phyloP scores from a whole-genome alignment of 306 rosid genomes.

The Lagenaria siceraria region DNA sequence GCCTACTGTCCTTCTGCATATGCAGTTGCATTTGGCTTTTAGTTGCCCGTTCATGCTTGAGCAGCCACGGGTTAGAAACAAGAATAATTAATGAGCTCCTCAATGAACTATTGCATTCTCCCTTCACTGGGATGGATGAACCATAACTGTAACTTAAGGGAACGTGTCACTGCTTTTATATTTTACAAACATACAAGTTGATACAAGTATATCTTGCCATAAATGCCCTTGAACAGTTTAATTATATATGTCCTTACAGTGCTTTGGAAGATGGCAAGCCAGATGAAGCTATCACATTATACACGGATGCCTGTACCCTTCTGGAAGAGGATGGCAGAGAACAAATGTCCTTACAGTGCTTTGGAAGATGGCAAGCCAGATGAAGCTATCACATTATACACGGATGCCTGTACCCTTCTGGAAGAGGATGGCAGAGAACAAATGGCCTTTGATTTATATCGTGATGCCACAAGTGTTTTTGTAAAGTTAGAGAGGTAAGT shows the following conservation, averaged over 20 bases:
- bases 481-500: conserved; percentile 86
- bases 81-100: background rate
- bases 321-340: conserved; percentile 90
- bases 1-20: background rate
- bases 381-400: conserved; percentile 75
- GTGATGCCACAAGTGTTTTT: conserved; percentile 56
- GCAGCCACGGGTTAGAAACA: background rate
- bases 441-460: conserved; percentile 93
- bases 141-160: background rate
- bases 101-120: background rate
- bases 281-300: conserved; percentile 78
- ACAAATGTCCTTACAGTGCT: conserved; percentile 97
- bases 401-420: conserved; percentile 73
- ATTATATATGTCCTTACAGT: conserved; percentile 25
- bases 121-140: conserved; percentile 5
- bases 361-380: conserved; percentile 72
- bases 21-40: background rate
- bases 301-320: conserved; percentile 67
- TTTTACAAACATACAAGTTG: background rate
- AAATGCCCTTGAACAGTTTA: background rate
- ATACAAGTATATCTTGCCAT: background rate
- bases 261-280: conserved; percentile 76
- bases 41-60: background rate
- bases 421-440: conserved; percentile 90
- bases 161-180: background rate